phyloP scores from a whole-genome alignment of 2,329 filamentous ascomycete species.

The Chrysosphaeria jannelii region DNA sequence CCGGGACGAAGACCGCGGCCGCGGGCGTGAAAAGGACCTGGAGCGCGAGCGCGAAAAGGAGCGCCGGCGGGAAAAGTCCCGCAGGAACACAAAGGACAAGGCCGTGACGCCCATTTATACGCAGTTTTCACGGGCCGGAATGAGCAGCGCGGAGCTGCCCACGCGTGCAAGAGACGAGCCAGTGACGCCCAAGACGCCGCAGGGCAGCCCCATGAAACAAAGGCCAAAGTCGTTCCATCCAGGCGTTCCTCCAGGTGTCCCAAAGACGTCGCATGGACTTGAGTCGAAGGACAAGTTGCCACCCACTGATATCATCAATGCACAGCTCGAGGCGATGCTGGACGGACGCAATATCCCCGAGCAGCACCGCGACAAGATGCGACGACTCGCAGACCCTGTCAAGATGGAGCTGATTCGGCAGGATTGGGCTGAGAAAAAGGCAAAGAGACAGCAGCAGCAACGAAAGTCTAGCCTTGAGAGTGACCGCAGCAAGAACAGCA shows the following conservation, averaged over 20 bases:
- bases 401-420: conserved; percentile 90
- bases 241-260: conserved; percentile 10
- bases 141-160: no score
- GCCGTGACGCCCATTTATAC: conserved; percentile 45
- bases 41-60: conserved; percentile 6
- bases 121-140: no score
- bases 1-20: conserved; percentile 7
- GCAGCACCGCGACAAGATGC: conserved; percentile 84
- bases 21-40: conserved; percentile 1
- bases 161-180: no score
- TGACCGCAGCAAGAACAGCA: neutral
- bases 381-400: conserved; percentile 59
- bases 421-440: conserved; percentile 42
- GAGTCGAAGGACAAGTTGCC: no score
- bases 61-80: conserved; percentile 21
- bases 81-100: conserved; percentile 10
- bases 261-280: no score
- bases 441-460: conserved; percentile 8
- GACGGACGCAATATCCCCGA: conserved; percentile 82
- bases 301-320: conserved; percentile 22
- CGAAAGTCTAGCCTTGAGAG: no score
- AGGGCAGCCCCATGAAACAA: conserved; percentile 13
- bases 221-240: conserved; percentile 21
- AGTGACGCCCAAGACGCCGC: no score
- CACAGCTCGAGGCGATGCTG: conserved; percentile 30